Evolutionary conservation across 2,329 filamentous ascomycete genomes (phyloP).

Genomic region (Cadophora sp.): DNA sequence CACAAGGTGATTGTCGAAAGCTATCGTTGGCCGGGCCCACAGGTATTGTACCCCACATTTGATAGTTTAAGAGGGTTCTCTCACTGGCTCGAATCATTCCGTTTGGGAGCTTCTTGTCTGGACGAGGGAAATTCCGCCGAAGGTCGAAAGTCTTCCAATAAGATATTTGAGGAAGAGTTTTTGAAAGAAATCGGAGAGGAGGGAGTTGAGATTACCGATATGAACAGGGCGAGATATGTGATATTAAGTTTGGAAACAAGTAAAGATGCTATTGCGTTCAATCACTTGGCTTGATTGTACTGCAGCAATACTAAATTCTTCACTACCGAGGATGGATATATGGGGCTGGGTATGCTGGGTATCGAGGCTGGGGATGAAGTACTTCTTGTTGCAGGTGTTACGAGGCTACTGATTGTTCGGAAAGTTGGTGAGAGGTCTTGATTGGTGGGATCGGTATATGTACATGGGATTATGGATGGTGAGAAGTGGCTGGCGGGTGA

Average conservation of each 20-base stretch:
- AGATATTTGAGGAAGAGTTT: neutral
- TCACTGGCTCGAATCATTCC: neutral
- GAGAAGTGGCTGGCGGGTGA: constrained; percentile 11
- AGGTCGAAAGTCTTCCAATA: no score
- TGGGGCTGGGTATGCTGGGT: neutral
- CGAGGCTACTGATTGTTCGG: neutral
- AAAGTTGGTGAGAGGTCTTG: neutral
- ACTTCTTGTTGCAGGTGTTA: neutral
- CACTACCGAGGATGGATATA: neutral
- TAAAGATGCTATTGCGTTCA: neutral
- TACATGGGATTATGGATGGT: constrained; percentile 15
- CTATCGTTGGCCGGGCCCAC: neutral
- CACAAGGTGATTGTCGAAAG: neutral
- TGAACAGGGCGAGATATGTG: neutral
- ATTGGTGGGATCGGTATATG: constrained; percentile 5
- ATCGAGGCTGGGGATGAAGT: neutral
- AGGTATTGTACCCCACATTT: neutral
- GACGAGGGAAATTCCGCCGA: neutral
- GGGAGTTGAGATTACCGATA: neutral
- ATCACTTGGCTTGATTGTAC: neutral
- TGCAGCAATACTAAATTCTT: neutral
- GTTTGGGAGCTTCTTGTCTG: neutral
- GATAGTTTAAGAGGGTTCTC: neutral
- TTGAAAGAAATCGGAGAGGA: neutral
- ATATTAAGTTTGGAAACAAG: neutral